phyloP scores from a whole-genome alignment of 2,329 filamentous ascomycete genomes.

The Colletotrichum musae region DNA sequence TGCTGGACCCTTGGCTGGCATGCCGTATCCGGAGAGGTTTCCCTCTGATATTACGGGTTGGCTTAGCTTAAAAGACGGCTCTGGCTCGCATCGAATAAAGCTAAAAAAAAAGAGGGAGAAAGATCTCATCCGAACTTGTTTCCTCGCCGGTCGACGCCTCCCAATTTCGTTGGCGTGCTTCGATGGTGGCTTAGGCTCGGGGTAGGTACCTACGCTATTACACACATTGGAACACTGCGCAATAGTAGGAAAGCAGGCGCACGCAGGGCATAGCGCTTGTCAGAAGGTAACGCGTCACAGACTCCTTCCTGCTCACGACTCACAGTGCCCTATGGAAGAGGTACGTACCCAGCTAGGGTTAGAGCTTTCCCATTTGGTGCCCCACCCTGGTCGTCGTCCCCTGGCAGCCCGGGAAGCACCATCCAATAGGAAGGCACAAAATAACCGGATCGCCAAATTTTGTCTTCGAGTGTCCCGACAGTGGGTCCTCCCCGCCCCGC shows the following conservation, averaged over 20 bases:
- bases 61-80: neutral
- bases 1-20: neutral
- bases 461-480: neutral
- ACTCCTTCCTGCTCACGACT: no score
- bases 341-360: conserved; percentile 15
- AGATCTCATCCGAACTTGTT: no score
- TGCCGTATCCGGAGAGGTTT: neutral
- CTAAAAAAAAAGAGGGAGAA: neutral
- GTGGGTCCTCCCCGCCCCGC: no score
- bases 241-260: no score
- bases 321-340: neutral
- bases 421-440: conserved; percentile 31
- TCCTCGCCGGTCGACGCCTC: neutral
- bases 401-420: neutral
- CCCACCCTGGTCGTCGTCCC: conserved; percentile 5
- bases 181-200: neutral
- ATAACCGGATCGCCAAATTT: conserved; percentile 21
- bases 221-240: no score
- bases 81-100: neutral
- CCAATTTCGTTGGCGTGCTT: neutral
- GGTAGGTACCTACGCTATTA: no score
- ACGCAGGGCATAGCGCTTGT: no score
- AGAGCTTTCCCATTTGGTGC: conserved; percentile 2
- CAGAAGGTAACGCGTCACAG: no score
- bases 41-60: no score